These are phyloP conservation scores for Coprinellus micaceus DNA, from an alignment of 768 basidiomycete genomes.

Conservation along the genomic window DNA sequence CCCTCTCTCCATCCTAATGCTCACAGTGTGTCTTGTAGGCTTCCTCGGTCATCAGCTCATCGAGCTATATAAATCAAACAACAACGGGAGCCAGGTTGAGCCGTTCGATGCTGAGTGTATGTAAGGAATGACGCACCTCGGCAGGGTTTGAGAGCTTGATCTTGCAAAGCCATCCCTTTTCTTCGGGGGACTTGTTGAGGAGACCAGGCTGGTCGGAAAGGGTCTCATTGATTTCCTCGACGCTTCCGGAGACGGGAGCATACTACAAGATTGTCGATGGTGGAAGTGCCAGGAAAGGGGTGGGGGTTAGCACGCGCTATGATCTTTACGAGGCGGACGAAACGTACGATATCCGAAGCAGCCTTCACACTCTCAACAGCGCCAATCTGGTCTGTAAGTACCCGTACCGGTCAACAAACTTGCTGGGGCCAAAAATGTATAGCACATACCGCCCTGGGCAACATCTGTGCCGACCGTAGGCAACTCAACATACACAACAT, in stretches of 20 bases:
- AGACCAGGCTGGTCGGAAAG: slow-evolving; percentile 69
- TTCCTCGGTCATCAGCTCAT: slow-evolving; percentile 67
- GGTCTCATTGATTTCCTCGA: slow-evolving; percentile 74
- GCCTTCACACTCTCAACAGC: slow-evolving; percentile 97
- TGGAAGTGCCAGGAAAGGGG: too few species aligned
- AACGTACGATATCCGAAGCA: slow-evolving; percentile 82
- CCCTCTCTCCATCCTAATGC: slow-evolving; percentile 11
- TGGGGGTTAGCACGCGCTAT: too few species aligned
- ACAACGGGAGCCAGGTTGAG: not conserved
- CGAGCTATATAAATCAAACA: slow-evolving; percentile 49
- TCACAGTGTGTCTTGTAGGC: slow-evolving; percentile 57
- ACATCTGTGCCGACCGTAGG: slow-evolving; percentile 62
- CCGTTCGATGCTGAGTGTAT: not conserved
- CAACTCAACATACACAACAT: slow-evolving; percentile 96
- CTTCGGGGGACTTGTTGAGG: slow-evolving; percentile 85
- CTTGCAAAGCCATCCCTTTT: slow-evolving; percentile 94
- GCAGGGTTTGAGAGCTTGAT: slow-evolving; percentile 73
- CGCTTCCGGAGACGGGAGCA: slow-evolving; percentile 85
- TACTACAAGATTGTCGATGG: too few species aligned
- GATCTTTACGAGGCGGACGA: not conserved
- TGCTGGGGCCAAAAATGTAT: too few species aligned
- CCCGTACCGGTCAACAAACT: not conserved
- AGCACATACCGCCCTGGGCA: slow-evolving; percentile 74
- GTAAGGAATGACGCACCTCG: slow-evolving; percentile 51
- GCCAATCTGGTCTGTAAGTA: slow-evolving; percentile 68